phyloP scores from a whole-genome alignment of 129 eudicot species.

The Saposhnikovia divaricata region DNA sequence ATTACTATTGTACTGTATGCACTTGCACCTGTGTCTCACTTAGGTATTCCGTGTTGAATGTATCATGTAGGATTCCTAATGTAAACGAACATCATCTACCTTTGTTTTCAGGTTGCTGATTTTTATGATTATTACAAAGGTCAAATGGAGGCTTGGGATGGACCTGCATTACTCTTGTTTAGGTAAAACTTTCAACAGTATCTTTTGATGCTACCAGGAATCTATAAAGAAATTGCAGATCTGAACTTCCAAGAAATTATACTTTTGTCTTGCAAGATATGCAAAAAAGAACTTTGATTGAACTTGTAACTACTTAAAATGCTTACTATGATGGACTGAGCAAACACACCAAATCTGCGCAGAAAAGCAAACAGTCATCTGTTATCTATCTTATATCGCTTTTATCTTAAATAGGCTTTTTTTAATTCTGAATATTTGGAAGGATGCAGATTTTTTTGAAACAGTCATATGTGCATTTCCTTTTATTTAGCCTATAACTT shows the following conservation, averaged over 20 bases:
- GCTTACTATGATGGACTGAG: not conserved
- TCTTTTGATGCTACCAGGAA: not conserved
- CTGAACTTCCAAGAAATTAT: not conserved
- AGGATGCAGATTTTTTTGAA: not conserved
- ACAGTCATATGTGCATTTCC: not conserved
- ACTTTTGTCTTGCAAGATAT: not conserved
- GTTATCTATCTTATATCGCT: not conserved
- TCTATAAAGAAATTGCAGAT: not conserved
- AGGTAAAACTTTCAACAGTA: conserved; percentile 37
- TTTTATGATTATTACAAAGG: conserved; percentile 98
- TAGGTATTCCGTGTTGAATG: not conserved
- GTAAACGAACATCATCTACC: not conserved
- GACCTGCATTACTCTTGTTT: conserved; percentile 96
- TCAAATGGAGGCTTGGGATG: conserved; percentile 99
- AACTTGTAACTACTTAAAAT: not conserved
- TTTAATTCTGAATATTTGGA: not conserved
- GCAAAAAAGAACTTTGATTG: not conserved
- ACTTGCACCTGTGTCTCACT: not conserved
- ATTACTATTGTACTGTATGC: not conserved
- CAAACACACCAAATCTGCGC: not conserved
- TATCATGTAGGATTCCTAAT: not conserved
- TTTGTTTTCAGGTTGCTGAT: conserved; percentile 57
- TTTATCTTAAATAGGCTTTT: not conserved
- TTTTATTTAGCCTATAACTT: not conserved
- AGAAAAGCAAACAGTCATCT: not conserved